These are phyloP conservation scores for Phytophthora lateralis DNA, from an alignment of 352 stramenopile genomes.

Conservation along the genomic window DNA sequence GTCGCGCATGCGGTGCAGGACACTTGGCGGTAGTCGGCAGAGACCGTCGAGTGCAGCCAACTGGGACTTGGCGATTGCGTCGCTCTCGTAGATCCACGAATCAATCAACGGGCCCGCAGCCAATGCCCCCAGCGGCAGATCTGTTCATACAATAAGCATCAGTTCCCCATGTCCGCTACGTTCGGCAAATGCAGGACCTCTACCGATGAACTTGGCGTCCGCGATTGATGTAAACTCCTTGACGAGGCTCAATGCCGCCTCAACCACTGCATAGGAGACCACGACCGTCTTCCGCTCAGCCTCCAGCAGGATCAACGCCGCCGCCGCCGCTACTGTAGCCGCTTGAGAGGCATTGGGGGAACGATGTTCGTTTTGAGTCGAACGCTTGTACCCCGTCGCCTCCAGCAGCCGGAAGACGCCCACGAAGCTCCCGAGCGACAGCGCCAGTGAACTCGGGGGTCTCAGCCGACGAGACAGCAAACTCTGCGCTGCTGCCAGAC, in stretches of 20 bases:
- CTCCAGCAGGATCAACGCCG: slow-evolving; percentile 54
- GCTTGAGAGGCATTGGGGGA: slow-evolving; percentile 38
- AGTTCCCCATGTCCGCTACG: neutral
- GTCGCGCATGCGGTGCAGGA: slow-evolving; percentile 59
- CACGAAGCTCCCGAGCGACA: slow-evolving; percentile 61
- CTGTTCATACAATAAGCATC: slow-evolving; percentile 28
- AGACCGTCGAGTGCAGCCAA: slow-evolving; percentile 57
- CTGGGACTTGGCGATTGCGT: slow-evolving; percentile 54
- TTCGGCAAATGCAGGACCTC: neutral
- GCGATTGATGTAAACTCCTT: slow-evolving; percentile 37
- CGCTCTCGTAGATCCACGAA: slow-evolving; percentile 64
- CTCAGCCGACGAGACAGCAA: slow-evolving; percentile 47
- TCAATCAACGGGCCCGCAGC: slow-evolving; percentile 58
- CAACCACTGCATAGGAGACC: slow-evolving; percentile 56
- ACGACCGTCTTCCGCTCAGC: slow-evolving; percentile 50
- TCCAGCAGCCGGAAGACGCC: slow-evolving; percentile 66
- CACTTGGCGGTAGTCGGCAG: slow-evolving; percentile 36
- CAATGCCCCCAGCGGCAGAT: slow-evolving; percentile 45
- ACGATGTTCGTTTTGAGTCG: slow-evolving; percentile 15
- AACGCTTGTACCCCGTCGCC: slow-evolving; percentile 26
- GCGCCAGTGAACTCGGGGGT: slow-evolving; percentile 50
- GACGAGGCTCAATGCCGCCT: slow-evolving; percentile 47
- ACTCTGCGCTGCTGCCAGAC: slow-evolving; percentile 39
- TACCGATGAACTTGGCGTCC: slow-evolving; percentile 59
- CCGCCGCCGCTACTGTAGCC: slow-evolving; percentile 36